Conservation (phyloP, 306 rosid genomes). For the Casuarina cunninghamiana region DNA sequence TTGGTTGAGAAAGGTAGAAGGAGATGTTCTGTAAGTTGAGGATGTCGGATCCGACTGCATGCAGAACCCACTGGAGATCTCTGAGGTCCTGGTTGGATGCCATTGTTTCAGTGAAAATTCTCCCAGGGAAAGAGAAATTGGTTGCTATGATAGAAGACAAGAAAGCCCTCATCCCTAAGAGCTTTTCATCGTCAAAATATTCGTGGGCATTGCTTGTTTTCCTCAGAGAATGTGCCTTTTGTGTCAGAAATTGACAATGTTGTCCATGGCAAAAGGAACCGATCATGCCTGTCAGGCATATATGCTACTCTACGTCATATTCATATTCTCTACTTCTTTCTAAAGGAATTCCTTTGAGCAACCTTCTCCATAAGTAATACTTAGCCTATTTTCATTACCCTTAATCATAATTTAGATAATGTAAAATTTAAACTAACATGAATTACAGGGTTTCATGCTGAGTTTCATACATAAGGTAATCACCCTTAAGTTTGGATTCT, state of each 20-base stretch:
- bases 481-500: too few relatives aligned
- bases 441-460: too few relatives aligned
- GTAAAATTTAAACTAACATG: too few relatives aligned
- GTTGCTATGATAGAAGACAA: conserved; percentile 23
- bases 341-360: conserved; percentile 27
- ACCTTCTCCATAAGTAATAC: conserved; percentile 2
- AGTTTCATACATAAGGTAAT: too few relatives aligned
- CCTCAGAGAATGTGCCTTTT: conserved; percentile 8
- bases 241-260: conserved; percentile 20
- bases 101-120: conserved; percentile 39
- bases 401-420: too few relatives aligned
- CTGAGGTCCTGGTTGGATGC: conserved; percentile 58
- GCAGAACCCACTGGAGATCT: conserved; percentile 62
- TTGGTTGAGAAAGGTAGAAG: conserved; percentile 76
- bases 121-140: conserved; percentile 25
- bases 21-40: conserved; percentile 63
- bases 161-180: background rate
- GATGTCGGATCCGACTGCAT: conserved; percentile 48
- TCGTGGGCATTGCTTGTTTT: background rate
- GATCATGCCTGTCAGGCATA: conserved; percentile 5
- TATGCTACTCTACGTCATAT: conserved; percentile 16
- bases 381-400: too few relatives aligned
- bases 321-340: conserved; percentile 47
- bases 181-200: background rate
- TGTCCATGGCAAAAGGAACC: conserved; percentile 10